A percentile compares a stretch with the other conserved stretches of the same genome.
Evolutionary conservation across 352 stramenopile species (phyloP).

Genomic region (Pythium brachiatum): DNA sequence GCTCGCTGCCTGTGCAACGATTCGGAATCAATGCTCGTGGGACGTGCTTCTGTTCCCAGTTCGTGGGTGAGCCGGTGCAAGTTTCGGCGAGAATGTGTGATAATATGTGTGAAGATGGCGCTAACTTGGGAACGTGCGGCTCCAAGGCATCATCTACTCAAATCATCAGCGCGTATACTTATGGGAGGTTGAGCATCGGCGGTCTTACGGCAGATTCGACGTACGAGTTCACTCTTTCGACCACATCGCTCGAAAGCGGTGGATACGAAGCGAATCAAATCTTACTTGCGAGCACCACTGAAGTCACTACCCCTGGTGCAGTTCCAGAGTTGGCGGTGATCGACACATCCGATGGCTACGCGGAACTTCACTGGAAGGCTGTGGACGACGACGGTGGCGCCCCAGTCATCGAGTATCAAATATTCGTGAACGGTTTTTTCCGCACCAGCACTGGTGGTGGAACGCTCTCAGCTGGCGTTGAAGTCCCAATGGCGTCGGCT

Average conservation of each 20-base stretch:
- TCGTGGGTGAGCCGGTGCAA: neutral
- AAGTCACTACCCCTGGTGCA: conserved; percentile 34
- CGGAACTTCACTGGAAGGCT: conserved; percentile 50
- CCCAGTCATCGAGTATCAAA: conserved; percentile 33
- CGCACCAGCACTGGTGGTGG: conserved; percentile 22
- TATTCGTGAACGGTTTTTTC: conserved; percentile 47
- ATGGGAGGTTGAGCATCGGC: conserved; percentile 35
- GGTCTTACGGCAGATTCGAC: conserved; percentile 26
- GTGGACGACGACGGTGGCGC: conserved; percentile 43
- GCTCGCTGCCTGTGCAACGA: conserved; percentile 6
- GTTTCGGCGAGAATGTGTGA: conserved; percentile 25
- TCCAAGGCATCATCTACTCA: conserved; percentile 15
- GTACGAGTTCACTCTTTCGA: conserved; percentile 40
- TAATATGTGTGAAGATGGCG: neutral
- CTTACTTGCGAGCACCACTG: conserved; percentile 32
- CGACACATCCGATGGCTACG: conserved; percentile 22
- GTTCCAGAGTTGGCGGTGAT: conserved; percentile 32
- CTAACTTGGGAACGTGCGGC: conserved; percentile 13
- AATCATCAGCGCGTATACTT: conserved; percentile 33
- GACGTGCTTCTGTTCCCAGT: conserved; percentile 41
- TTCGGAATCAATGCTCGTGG: conserved; percentile 35
- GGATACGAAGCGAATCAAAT: conserved; percentile 33
- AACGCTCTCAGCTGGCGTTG: conserved; percentile 28
- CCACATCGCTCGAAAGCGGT: conserved; percentile 25
- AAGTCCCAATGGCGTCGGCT: neutral